Base-by-base conservation (phyloP, 2,329 filamentous ascomycete species). In the Phialocephala sp. region DNA sequence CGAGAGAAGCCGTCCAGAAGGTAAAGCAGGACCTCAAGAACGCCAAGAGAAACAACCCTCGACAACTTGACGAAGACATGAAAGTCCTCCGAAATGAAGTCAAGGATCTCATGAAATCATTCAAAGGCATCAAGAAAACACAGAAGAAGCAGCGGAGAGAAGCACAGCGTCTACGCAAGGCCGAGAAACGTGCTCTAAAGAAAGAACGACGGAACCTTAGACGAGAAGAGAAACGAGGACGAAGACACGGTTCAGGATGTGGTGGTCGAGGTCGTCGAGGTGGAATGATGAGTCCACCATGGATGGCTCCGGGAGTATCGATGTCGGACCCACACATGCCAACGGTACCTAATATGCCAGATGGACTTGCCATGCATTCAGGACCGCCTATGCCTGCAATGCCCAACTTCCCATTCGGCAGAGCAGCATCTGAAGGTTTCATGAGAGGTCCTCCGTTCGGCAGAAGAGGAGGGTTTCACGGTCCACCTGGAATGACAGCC, bases 1-100 rank as follows among this genome's bases (percentile, higher is more conserved):
- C 81, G 9, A 82, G 77, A 66, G 77, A 79, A 5, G 79, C 80
- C 32, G 74, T 87, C 2, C 76, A 77, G 52, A 70, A 77, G 32
- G 75, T 84, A 2, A 79, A 76, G 39, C 72, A 78, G 14, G 77
- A 84, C 32, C 79, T 87, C 63, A 82, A 82, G 62, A 74, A 76
- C 1, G 78, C 77, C 15, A 79, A 77, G 65, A 72, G 66, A 50
- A 36, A 63, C 32, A 8, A 47, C 32, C 24, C 60, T 24, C 22
- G 55, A 60, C 60, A 64, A 35, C 32, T 39, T 36, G 47, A 73
- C 59, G 54, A 75, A 52, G 78, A 82, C 41, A 69, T 78, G 6
- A 75, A 75, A 35, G 77, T 73, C 2, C 74, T 86, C 37, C 74
- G 80, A 18, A 77, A 76, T 50, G 80, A 86, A 60, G 76, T 86